Percentiles rank a stretch among this genome's conserved stretches.
Conservation (phyloP, 148 eudicot genomes). For the Talinum fruticosum region DNA sequence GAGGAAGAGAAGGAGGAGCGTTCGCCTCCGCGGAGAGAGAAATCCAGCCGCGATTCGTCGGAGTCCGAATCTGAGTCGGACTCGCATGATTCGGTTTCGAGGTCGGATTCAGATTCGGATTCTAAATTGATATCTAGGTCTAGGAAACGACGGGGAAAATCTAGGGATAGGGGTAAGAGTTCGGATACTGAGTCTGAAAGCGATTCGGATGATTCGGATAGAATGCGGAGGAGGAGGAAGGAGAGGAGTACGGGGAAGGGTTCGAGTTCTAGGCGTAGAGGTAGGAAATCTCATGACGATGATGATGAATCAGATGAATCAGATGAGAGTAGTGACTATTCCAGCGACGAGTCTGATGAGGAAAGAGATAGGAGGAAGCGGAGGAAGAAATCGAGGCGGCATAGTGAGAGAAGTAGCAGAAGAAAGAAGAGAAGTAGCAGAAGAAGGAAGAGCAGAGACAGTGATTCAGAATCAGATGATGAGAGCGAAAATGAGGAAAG, state of each 20-base stretch:
- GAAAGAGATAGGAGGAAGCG: slow-evolving; percentile 39
- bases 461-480: slow-evolving; percentile 25
- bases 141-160: slow-evolving; percentile 6
- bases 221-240: slow-evolving; percentile 38
- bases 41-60: slow-evolving; percentile 3
- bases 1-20: slow-evolving; percentile 26
- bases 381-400: slow-evolving; percentile 34
- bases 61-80: slow-evolving; percentile 20
- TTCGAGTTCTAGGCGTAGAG: slow-evolving; percentile 33
- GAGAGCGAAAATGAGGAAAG: slow-evolving; percentile 10
- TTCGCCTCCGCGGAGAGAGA: slow-evolving; percentile 4
- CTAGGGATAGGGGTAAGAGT: not conserved
- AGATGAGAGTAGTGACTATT: slow-evolving; percentile 37
- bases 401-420: slow-evolving; percentile 30
- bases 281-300: slow-evolving; percentile 41
- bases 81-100: slow-evolving; percentile 13
- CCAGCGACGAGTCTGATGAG: slow-evolving; percentile 26
- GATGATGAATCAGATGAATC: slow-evolving; percentile 41
- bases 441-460: slow-evolving; percentile 25
- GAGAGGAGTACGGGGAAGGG: slow-evolving; percentile 3
- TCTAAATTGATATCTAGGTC: slow-evolving; percentile 15
- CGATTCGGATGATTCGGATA: slow-evolving; percentile 38
- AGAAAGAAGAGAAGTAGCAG: slow-evolving; percentile 25
- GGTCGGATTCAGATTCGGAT: not conserved
- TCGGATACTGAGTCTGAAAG: slow-evolving; percentile 20